These are phyloP conservation scores for Hirsutella thompsonii DNA, from an alignment of 2,329 filamentous ascomycete species.

Conservation along the genomic window DNA sequence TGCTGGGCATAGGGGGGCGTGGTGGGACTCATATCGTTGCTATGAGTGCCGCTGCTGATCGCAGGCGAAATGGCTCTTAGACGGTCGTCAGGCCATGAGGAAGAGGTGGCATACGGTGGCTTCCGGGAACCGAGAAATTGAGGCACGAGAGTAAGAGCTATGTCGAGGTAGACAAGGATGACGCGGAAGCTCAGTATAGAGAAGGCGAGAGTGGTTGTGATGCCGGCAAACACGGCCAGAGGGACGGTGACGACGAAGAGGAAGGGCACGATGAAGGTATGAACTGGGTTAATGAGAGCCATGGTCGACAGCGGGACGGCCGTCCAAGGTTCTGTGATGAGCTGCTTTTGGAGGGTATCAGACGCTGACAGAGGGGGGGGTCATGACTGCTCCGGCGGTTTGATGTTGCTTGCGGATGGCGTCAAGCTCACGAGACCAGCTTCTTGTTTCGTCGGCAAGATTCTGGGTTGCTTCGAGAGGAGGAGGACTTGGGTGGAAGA, in stretches of 20 bases:
- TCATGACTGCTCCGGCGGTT: conserved; percentile 8
- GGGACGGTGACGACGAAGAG: conserved; percentile 50
- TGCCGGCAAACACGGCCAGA: conserved; percentile 46
- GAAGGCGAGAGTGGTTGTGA: conserved; percentile 51
- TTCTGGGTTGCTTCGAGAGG: too few species aligned
- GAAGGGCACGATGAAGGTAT: conserved; percentile 47
- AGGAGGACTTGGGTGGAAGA: too few species aligned
- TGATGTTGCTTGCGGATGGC: too few species aligned
- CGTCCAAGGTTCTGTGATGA: too few species aligned
- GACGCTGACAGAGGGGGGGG: conserved; percentile 1
- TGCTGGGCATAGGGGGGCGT: conserved; percentile 1
- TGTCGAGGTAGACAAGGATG: conserved; percentile 49
- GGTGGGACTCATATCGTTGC: conserved; percentile 8
- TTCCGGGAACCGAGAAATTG: conserved; percentile 35
- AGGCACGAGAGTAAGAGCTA: conserved; percentile 43
- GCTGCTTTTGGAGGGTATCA: too few species aligned
- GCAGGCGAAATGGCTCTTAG: conserved; percentile 7
- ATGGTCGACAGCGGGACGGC: conserved; percentile 19
- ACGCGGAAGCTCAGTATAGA: conserved; percentile 48
- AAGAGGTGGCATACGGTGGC: conserved; percentile 8
- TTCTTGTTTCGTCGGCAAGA: too few species aligned
- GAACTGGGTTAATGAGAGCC: conserved; percentile 40
- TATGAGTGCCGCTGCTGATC: conserved; percentile 8
- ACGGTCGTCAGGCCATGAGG: conserved; percentile 8
- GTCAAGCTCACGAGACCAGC: too few species aligned